Evolutionary conservation across 768 basidiomycete genomes (phyloP).

Genomic region (Mycena capillaripes): DNA sequence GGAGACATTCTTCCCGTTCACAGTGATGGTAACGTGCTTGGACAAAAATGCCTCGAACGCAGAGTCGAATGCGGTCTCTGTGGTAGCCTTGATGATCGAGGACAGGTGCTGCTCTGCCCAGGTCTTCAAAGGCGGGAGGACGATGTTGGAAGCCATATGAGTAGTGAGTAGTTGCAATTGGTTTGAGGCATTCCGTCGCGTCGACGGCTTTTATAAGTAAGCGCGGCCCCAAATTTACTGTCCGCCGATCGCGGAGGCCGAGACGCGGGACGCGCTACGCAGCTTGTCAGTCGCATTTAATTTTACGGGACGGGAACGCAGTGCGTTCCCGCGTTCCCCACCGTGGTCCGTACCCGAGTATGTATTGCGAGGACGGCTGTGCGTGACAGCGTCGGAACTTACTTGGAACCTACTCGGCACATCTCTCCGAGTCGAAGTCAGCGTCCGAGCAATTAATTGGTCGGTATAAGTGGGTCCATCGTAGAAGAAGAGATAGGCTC

Average conservation of each 20-base stretch:
- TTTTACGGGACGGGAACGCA: background rate
- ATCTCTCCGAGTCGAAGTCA: too few relatives aligned
- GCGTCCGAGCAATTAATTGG: too few relatives aligned
- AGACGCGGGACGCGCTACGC: background rate
- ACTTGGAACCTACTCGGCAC: too few relatives aligned
- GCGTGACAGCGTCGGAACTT: too few relatives aligned
- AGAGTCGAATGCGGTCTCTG: slow-evolving; percentile 46
- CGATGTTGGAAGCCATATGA: slow-evolving; percentile 23
- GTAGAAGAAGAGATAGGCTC: too few relatives aligned
- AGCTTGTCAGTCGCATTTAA: background rate
- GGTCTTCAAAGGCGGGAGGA: slow-evolving; percentile 48
- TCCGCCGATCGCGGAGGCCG: slow-evolving; percentile 19
- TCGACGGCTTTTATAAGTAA: slow-evolving; percentile 5
- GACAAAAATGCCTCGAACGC: slow-evolving; percentile 60
- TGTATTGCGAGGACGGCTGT: too few relatives aligned
- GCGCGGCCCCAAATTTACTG: background rate
- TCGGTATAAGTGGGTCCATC: too few relatives aligned
- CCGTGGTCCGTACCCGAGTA: too few relatives aligned
- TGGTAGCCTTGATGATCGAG: slow-evolving; percentile 55
- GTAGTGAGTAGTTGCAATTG: background rate
- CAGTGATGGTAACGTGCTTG: slow-evolving; percentile 47
- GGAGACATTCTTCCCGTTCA: slow-evolving; percentile 57
- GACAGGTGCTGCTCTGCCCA: slow-evolving; percentile 58
- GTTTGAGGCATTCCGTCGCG: background rate
- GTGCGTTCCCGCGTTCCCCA: background rate